phyloP scores from a whole-genome alignment of 164 flowering plant species.

The Houttuynia cordata region DNA sequence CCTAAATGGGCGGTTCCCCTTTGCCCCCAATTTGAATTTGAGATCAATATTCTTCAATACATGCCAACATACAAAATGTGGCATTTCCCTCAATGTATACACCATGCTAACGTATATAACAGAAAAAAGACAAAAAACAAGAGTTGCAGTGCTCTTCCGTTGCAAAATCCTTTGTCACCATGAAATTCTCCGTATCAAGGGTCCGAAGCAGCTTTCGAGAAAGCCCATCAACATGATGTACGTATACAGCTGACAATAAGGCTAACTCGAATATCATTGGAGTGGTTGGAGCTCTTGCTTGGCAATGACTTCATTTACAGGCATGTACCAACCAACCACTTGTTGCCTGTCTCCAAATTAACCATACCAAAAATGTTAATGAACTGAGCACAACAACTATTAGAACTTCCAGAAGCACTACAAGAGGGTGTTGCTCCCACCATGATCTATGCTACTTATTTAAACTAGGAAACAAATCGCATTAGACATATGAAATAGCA shows the following conservation, averaged over 20 bases:
- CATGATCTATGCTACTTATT: conserved; percentile 6
- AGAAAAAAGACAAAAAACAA: too few relatives aligned
- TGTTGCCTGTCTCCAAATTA: conserved; percentile 9
- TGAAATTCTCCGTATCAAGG: not conserved
- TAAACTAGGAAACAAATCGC: not conserved
- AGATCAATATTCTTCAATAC: too few relatives aligned
- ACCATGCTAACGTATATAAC: too few relatives aligned
- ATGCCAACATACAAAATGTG: not conserved
- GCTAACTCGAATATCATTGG: not conserved
- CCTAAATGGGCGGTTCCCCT: not conserved
- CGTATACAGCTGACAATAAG: too few relatives aligned
- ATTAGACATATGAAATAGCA: not conserved
- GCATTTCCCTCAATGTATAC: not conserved
- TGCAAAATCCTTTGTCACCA: not conserved
- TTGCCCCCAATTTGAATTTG: not conserved
- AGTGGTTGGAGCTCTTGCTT: conserved; percentile 12
- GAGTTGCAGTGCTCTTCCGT: not conserved
- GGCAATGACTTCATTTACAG: conserved; percentile 3
- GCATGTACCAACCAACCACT: conserved; percentile 7
- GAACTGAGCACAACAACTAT: not conserved
- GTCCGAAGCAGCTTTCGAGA: not conserved
- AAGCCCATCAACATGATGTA: not conserved
- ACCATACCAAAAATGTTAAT: conserved; percentile 5
- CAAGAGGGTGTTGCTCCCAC: conserved; percentile 7
- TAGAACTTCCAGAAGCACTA: not conserved